These are phyloP conservation scores for Rostrohypoxylon terebratum DNA, from an alignment of 495 filamentous ascomycete species.

Conservation along the genomic window DNA sequence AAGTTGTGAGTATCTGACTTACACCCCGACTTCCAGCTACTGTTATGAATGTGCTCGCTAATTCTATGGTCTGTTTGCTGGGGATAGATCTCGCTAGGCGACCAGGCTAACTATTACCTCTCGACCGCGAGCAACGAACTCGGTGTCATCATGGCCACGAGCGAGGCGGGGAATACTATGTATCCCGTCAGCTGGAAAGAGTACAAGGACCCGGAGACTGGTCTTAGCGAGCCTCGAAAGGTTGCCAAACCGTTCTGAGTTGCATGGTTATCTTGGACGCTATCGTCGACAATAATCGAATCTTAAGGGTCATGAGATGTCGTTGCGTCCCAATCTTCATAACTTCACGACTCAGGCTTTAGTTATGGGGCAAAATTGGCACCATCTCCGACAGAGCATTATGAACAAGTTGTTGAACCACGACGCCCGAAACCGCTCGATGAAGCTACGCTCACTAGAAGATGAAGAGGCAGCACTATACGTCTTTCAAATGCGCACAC, in stretches of 20 bases:
- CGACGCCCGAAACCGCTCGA: not conserved
- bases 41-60: not conserved
- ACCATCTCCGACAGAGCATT: not conserved
- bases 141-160: conserved; percentile 93
- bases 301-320: not conserved
- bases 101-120: conserved; percentile 93
- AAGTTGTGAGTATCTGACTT: conserved; percentile 71
- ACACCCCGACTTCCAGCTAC: not conserved
- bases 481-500: not conserved
- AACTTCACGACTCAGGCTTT: no score
- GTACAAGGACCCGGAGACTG: conserved; percentile 86
- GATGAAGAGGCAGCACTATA: not conserved
- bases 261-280: not conserved
- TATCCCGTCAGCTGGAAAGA: conserved; percentile 95
- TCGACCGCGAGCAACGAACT: conserved; percentile 89
- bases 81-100: conserved; percentile 81
- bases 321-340: no score
- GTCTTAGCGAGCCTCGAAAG: conserved; percentile 82
- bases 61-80: not conserved
- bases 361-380: not conserved
- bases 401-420: not conserved
- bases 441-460: not conserved
- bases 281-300: not conserved
- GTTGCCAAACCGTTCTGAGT: conserved; percentile 90
- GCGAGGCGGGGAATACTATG: conserved; percentile 89